Percentiles rank a stretch among this genome's conserved stretches.
These are phyloP conservation scores for Citrus hindsii DNA, from an alignment of 345 rosid genomes.

Conservation along the genomic window DNA sequence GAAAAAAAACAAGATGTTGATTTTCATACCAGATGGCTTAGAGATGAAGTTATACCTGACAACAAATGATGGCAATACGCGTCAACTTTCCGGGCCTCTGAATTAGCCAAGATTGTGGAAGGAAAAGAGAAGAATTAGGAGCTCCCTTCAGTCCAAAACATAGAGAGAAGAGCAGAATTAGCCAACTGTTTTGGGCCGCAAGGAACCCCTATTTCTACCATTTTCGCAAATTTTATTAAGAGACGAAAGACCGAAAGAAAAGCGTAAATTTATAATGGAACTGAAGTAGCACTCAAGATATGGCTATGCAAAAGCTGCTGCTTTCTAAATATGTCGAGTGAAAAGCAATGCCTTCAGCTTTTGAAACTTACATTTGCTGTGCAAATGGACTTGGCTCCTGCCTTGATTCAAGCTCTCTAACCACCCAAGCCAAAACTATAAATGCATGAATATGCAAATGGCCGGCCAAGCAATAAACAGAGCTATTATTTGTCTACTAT, in stretches of 20 bases:
- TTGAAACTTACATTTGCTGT: background rate
- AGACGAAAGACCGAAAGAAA: background rate
- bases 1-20: background rate
- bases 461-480: background rate
- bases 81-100: background rate
- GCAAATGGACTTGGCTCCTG: background rate
- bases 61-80: background rate
- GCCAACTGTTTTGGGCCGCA: conserved; percentile 17
- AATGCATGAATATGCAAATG: background rate
- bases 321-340: background rate
- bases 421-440: background rate
- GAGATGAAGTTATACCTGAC: background rate
- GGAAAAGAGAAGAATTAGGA: conserved; percentile 26
- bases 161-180: background rate
- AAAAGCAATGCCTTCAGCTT: background rate
- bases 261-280: background rate
- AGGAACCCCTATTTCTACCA: conserved; percentile 23
- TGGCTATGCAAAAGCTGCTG: background rate
- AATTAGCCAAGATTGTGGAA: background rate
- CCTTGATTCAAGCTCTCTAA: background rate
- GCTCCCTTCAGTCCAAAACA: conserved; percentile 25
- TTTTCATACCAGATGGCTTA: background rate
- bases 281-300: background rate
- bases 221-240: background rate
- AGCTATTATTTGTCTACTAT: background rate